Conservation (phyloP, 495 filamentous ascomycete genomes). For the Neurospora discreta region DNA sequence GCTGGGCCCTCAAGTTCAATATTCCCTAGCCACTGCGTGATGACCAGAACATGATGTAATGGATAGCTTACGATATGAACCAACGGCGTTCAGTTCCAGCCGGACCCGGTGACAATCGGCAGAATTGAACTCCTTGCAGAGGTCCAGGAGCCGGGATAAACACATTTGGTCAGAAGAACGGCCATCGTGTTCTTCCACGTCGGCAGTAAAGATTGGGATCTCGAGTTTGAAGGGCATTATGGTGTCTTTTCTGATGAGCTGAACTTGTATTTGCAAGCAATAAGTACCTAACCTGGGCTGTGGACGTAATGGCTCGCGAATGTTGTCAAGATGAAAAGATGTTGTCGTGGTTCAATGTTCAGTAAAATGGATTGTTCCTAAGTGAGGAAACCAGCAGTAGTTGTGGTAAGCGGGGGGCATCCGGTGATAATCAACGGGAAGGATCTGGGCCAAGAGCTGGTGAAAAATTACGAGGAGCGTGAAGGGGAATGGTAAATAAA, state of each 20-base stretch:
- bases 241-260: neutral
- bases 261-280: neutral
- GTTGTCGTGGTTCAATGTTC: neutral
- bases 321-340: neutral
- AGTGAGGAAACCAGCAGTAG: neutral
- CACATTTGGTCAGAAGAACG: constrained; percentile 16
- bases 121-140: neutral
- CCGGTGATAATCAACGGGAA: neutral
- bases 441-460: neutral
- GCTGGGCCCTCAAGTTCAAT: neutral
- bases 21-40: neutral
- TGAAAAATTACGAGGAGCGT: neutral
- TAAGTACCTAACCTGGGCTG: neutral
- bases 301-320: neutral
- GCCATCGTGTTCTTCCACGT: constrained; percentile 9
- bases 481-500: neutral
- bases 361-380: neutral
- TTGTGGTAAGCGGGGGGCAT: neutral
- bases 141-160: neutral
- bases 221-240: constrained; percentile 15
- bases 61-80: constrained; percentile 24
- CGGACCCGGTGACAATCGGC: neutral
- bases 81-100: constrained; percentile 30
- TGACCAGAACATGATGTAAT: neutral
- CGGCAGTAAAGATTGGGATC: constrained; percentile 31